phyloP scores from a whole-genome alignment of 345 rosid genomes.

The Angophora floribunda region DNA sequence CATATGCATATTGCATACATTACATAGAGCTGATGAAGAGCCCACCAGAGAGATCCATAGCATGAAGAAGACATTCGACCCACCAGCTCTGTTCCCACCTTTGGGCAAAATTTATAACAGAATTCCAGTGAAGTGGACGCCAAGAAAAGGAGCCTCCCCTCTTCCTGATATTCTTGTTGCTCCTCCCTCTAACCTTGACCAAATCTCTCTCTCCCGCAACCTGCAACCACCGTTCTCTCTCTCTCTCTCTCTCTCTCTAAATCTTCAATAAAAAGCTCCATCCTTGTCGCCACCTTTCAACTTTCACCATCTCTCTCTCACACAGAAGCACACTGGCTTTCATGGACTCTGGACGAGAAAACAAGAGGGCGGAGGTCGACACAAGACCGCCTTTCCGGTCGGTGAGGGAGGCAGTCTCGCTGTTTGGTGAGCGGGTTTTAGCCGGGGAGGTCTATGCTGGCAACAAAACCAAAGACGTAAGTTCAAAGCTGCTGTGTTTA shows the following conservation, averaged over 20 bases:
- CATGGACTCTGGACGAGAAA: background rate
- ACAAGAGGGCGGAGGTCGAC: slow-evolving; percentile 7
- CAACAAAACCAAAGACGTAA: background rate
- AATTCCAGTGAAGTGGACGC: slow-evolving; percentile 19
- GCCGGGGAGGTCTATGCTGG: slow-evolving; percentile 2
- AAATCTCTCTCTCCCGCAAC: background rate
- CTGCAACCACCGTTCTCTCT: background rate
- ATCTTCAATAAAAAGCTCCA: background rate
- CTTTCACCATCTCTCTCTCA: background rate
- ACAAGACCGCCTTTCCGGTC: slow-evolving; percentile 9
- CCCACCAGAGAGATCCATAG: background rate
- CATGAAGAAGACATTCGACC: background rate
- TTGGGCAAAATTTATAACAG: background rate
- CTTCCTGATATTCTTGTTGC: background rate
- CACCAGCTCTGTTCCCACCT: background rate
- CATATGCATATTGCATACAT: background rate
- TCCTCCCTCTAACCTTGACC: background rate
- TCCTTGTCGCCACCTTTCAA: background rate
- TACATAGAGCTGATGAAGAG: background rate
- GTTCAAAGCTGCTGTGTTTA: background rate
- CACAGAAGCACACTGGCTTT: background rate
- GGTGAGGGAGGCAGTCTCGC: slow-evolving; percentile 10
- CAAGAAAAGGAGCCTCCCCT: slow-evolving; percentile 11
- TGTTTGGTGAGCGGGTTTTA: slow-evolving; percentile 4
- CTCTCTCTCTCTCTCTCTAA: background rate